Evolutionary conservation across 2,329 filamentous ascomycete genomes (phyloP).

Genomic region (Chaetomium globosum): DNA sequence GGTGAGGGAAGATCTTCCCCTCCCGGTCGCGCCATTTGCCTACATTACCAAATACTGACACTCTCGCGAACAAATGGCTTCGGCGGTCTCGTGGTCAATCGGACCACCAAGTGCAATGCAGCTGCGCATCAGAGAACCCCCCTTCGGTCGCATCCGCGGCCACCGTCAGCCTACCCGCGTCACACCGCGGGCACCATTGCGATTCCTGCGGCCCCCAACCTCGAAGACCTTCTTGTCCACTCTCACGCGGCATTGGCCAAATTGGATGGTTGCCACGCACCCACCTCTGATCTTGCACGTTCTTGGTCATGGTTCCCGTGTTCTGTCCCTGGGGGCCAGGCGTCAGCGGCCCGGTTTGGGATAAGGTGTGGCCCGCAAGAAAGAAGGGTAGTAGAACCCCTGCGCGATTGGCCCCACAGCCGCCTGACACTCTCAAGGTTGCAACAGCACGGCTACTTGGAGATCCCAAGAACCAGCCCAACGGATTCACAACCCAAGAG

Average conservation of each 20-base stretch:
- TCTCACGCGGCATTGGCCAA: background rate
- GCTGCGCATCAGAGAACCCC: slow-evolving; percentile 5
- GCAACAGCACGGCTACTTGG: slow-evolving; percentile 13
- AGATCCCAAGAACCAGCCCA: slow-evolving; percentile 7
- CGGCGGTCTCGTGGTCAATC: background rate
- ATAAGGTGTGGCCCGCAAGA: slow-evolving; percentile 19
- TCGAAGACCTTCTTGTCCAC: background rate
- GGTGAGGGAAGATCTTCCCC: slow-evolving; percentile 5
- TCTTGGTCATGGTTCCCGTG: background rate
- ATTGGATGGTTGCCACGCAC: background rate
- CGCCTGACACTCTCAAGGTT: slow-evolving; percentile 24
- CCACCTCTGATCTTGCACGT: background rate
- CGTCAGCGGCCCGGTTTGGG: slow-evolving; percentile 1
- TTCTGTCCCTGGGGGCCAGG: background rate
- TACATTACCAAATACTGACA: background rate
- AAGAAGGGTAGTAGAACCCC: background rate
- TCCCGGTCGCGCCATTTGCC: background rate
- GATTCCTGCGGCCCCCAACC: slow-evolving; percentile 26
- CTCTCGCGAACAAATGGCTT: background rate
- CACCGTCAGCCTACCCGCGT: slow-evolving; percentile 19
- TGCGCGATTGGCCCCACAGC: slow-evolving; percentile 28
- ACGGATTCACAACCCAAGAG: slow-evolving; percentile 13
- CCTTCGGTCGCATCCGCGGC: slow-evolving; percentile 1
- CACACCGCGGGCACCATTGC: slow-evolving; percentile 9
- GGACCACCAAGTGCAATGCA: background rate